Conservation (phyloP, 2,329 filamentous ascomycete species). For the Plenodomus lindquistii region DNA sequence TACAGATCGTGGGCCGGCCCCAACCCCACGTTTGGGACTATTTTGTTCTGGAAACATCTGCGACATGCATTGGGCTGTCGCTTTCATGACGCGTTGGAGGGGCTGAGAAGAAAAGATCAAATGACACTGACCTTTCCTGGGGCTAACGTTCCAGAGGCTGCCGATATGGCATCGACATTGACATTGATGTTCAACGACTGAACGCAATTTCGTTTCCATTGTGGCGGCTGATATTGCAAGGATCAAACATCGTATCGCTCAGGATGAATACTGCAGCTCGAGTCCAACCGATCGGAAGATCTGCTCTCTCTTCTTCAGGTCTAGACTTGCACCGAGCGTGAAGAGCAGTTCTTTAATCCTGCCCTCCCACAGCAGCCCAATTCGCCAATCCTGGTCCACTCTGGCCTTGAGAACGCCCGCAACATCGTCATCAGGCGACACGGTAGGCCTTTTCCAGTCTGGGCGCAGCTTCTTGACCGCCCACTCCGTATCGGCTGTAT, state of each 20-base stretch:
- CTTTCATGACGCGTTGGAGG: background rate
- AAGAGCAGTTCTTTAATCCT: conserved; percentile 90
- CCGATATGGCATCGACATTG: background rate
- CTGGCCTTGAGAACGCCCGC: conserved; percentile 88
- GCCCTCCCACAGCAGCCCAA: conserved; percentile 91
- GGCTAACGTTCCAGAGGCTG: background rate
- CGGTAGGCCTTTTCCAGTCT: conserved; percentile 44
- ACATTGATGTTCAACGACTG: background rate
- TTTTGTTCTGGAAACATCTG: conserved; percentile 21
- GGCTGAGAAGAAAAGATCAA: background rate
- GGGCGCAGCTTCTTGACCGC: conserved; percentile 48
- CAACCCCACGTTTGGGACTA: conserved; percentile 10
- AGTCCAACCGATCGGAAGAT: conserved; percentile 77
- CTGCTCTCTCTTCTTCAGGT: conserved; percentile 74
- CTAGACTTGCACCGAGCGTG: conserved; percentile 84
- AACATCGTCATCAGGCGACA: conserved; percentile 63
- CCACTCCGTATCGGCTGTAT: conserved; percentile 49
- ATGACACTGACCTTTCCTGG: background rate
- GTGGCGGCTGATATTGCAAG: background rate
- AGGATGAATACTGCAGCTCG: conserved; percentile 82
- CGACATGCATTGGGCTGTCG: background rate
- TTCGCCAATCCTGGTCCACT: conserved; percentile 83
- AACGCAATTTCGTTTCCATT: conserved; percentile 1
- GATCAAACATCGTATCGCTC: conserved; percentile 36
- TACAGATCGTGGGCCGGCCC: conserved; percentile 8